Percentiles rank a stretch among this genome's conserved stretches.
These are phyloP conservation scores for Smittium culicis DNA, from an alignment of 371 early-diverging fungal genomes.

Conservation along the genomic window DNA sequence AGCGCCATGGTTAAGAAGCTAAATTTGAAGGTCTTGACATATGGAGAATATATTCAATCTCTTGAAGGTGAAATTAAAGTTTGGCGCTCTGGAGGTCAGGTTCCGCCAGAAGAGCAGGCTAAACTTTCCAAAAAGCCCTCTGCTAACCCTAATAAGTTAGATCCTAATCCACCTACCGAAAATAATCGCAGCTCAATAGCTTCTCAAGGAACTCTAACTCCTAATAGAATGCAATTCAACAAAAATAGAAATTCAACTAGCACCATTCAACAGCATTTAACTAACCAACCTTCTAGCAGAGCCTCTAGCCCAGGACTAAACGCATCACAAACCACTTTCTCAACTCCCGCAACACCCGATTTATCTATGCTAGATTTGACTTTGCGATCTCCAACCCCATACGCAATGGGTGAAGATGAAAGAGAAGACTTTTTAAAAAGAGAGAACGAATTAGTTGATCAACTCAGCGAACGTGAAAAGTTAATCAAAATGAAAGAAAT, in stretches of 20 bases:
- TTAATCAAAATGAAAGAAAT: background rate
- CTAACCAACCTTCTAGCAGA: too few species aligned
- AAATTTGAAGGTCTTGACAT: constrained; percentile 59
- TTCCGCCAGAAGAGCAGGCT: constrained; percentile 59
- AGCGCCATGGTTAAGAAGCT: constrained; percentile 79
- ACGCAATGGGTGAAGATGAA: background rate
- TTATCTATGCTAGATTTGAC: background rate
- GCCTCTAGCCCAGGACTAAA: too few species aligned
- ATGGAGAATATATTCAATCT: constrained; percentile 63
- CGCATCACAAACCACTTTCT: constrained; percentile 53
- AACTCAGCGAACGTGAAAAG: background rate
- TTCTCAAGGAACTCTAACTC: constrained; percentile 2
- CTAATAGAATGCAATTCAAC: background rate
- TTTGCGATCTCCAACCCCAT: background rate
- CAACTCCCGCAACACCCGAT: background rate
- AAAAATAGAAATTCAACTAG: background rate
- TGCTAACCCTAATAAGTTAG: constrained; percentile 49
- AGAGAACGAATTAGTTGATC: background rate
- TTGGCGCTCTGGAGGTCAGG: constrained; percentile 73
- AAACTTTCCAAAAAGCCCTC: constrained; percentile 18
- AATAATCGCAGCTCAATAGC: background rate
- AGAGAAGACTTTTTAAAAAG: background rate
- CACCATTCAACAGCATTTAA: too few species aligned
- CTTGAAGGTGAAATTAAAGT: constrained; percentile 73
- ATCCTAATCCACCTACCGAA: background rate